Evolutionary conservation across 495 filamentous ascomycete species (phyloP), one percentile per base, ranked within the genome.

Genomic region (Neurospora sp.): DNA sequence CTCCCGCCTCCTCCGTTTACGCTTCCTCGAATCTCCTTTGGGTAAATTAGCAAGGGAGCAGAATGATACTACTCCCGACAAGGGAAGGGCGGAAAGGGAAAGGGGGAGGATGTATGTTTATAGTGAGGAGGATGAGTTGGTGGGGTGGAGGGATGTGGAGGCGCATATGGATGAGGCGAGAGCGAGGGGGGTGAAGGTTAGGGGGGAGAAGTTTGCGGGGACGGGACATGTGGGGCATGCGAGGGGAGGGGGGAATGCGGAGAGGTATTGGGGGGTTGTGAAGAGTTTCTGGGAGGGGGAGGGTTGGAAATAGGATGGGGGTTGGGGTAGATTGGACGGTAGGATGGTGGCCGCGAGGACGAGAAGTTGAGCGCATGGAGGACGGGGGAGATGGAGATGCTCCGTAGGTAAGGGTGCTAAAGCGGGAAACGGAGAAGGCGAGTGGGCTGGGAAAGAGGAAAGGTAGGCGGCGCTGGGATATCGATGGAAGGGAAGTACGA

Each of bases 181-280:
- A 5, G 8, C 14, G 2, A 75, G 42, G 73, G 83, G 83, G 59
- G 75, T 82, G 41, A 53, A 22, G 10, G 82, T 83, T 0, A 73
- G 77, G 48, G 75, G 61, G 71, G 84, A 84, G 72, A 68, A 69
- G 72, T 84, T 85, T 71, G 76, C 73, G 37, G 72, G 78, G 41
- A 81, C 79, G 4, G 75, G 77, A 35, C 84, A 86, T 75, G 84
- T 86, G 8, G 78, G 81, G 20, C 83, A 83, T 75, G 82, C 77
- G 71, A 77, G 81, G 53, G 72, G 53, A 3, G 12, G 0, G 53
- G 74, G 70, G 10, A 79, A 85, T 69, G 69, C 74, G 74, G 72
- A 73, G 72, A 73, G 84, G 65, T 86, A 86, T 73, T 86, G 84
- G 84, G 70, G 70, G 8, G 72, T 79, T 48, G 76, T 84, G 12